Evolutionary conservation across 768 basidiomycete genomes (phyloP), one percentile per base, ranked within the genome.

Genomic region (Neoboletus brunneissimus): DNA sequence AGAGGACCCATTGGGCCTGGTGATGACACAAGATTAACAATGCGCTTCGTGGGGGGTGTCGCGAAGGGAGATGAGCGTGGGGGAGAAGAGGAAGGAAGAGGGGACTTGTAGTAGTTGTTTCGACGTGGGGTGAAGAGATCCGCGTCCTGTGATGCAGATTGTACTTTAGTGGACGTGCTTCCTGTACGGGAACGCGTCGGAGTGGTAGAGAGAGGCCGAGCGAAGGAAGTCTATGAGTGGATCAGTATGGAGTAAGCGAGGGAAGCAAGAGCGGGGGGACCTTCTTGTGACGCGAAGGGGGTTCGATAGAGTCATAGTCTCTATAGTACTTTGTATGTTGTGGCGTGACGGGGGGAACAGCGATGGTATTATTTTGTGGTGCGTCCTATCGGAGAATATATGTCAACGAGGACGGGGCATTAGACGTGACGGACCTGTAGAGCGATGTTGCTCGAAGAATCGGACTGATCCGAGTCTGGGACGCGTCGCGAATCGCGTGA

Each of bases 1-100:
- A 76, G 75, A 20, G 84, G 81, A 0, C 78, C 81, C 85, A 88
- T 88, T 7, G 87, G 88, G 1, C 87, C 89, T 5, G 89, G 89
- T 10, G 89, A 91, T n/a, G 89, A 91, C 27, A 91, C 89, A n/a
- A 86, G 71, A 64, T 91, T 88, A 23, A 89, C 79, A 32, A 82
- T 72, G 20, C 78, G 80, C 57, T 79, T 79, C 50, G 73, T 70
- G 57, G 70, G 72, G 8, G 89, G 88, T 50, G 87, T 88, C 29
- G 83, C 84, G 15, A 80, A 70, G 15, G 88, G 88, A 16, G 89
- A 86, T 22, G 78, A 73, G 18, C 71, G 72, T 34, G 79, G 80
- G 22, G 86, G 82, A 9, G 87, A 89, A 41, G 87, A 86, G 15
- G 82, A 77, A 46, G 80, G 84, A 48, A 82, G 77, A 53, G 80